Conservation (phyloP, 108 stramenopile species). For the Parietichytrium sp. region DNA sequence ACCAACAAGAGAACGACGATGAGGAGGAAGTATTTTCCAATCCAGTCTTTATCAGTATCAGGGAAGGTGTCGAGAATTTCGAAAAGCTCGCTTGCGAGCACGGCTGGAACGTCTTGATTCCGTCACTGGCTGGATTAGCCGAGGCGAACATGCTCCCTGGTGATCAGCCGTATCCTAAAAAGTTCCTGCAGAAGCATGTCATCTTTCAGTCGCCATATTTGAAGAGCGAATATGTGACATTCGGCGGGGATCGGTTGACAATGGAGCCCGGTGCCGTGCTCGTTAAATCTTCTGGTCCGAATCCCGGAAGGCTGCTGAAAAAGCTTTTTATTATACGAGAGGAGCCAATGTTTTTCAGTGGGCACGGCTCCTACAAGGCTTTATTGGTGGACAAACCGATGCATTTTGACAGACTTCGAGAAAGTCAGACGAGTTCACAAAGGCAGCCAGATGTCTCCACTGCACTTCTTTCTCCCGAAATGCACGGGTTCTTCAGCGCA, state of each 20-base stretch:
- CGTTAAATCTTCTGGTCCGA: too few species aligned
- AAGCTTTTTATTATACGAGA: too few species aligned
- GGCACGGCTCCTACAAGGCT: slow-evolving; percentile 11
- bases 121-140: not conserved
- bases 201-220: not conserved
- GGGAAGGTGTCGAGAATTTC: not conserved
- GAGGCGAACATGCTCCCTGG: not conserved
- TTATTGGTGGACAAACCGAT: not conserved
- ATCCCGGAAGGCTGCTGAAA: too few species aligned
- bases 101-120: slow-evolving; percentile 5
- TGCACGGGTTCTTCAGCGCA: too few species aligned
- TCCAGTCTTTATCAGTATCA: not conserved
- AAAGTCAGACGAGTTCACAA: too few species aligned
- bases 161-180: not conserved
- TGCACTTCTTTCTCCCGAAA: not conserved
- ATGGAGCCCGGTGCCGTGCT: not conserved
- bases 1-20: not conserved
- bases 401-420: not conserved
- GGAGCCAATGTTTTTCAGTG: not conserved
- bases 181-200: not conserved
- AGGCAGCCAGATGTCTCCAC: not conserved
- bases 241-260: not conserved
- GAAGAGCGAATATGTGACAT: not conserved
- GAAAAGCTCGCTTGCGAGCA: slow-evolving; percentile 7
- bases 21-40: not conserved